Base-by-base conservation (phyloP, 2,329 filamentous ascomycete genomes). In the Lasiodiplodia sp. region DNA sequence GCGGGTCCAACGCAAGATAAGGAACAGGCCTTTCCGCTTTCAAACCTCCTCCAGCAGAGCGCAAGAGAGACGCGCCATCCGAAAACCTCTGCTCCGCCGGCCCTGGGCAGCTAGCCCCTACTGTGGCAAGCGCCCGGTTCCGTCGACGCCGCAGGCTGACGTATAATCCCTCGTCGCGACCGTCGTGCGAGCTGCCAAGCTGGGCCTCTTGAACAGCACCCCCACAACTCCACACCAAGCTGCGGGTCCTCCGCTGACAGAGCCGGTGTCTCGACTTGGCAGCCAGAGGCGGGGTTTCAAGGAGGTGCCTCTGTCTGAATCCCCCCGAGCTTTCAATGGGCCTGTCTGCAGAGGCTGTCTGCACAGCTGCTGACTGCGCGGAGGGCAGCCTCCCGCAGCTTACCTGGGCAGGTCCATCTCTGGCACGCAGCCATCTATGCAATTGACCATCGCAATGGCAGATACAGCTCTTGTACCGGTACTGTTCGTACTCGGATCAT, bases 1-100 rank as follows among this genome's bases (percentile, higher is more conserved):
- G 60, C 60, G 60, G 60, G 60, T 64, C 60, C 47, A 38, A 52
- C 44, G 60, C 60, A 38, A 64, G 60, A 64, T 64, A 64, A 64
- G 60, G 38, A 16, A 16, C 25, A 31, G n/a, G 23, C 38, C 60
- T 31, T 37, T 64, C 21, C 60, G 44, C 21, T 18, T 64, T 52
- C 40, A n/a, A 52, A 31, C 23, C 47, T 18, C 38, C 60, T 34
- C 37, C 44, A 63, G 38, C 40, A 49, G 57, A 49, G 57, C 53
- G 16, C 28, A n/a, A 34, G 31, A 37, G 53, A 56, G 28, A 34
- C 53, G 49, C 52, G 56, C 56, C 12, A 37, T 38, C 28, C 60
- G 44, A 31, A 12, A 44, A 52, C 28, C 60, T 52, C 44, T 52
- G 34, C 25, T 12, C 16, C 60, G 51, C 11, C 10, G 16, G 37